Evolutionary conservation across 169 alveolate genomes (phyloP).

Genomic region (Eimeria sp.): DNA sequence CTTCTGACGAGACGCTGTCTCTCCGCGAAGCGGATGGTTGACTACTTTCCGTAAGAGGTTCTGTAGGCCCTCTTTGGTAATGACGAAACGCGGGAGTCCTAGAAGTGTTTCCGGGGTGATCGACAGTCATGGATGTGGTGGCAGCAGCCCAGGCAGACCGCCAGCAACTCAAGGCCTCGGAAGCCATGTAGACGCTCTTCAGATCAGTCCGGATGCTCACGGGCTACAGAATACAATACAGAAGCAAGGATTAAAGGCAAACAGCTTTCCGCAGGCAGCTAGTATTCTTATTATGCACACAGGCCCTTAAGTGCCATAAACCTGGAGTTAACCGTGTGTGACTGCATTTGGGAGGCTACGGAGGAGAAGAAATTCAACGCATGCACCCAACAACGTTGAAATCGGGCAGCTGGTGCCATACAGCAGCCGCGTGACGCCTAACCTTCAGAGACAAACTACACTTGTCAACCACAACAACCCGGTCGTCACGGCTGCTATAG

Average conservation of each 20-base stretch:
- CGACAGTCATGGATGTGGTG: background rate
- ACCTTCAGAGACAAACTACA: constrained; percentile 54
- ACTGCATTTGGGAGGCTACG: background rate
- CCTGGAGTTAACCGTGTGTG: background rate
- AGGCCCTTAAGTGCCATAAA: background rate
- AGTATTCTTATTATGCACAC: background rate
- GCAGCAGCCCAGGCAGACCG: constrained; percentile 71
- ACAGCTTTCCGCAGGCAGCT: background rate
- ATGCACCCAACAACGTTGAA: background rate
- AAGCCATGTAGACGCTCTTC: constrained; percentile 27
- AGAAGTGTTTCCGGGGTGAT: background rate
- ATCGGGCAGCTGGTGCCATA: background rate
- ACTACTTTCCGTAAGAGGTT: background rate
- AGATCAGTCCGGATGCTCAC: constrained; percentile 53
- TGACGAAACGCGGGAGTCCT: background rate
- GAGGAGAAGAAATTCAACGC: background rate
- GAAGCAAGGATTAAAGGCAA: background rate
- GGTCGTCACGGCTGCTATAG: constrained; percentile 1
- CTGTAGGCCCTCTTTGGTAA: background rate
- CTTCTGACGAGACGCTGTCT: background rate
- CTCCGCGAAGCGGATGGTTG: background rate
- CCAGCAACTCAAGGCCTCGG: constrained; percentile 62
- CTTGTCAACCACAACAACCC: constrained; percentile 70
- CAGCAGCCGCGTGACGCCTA: background rate
- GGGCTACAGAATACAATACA: constrained; percentile 33